phyloP scores from a whole-genome alignment of 768 basidiomycete species.

The Boletellus ananas region DNA sequence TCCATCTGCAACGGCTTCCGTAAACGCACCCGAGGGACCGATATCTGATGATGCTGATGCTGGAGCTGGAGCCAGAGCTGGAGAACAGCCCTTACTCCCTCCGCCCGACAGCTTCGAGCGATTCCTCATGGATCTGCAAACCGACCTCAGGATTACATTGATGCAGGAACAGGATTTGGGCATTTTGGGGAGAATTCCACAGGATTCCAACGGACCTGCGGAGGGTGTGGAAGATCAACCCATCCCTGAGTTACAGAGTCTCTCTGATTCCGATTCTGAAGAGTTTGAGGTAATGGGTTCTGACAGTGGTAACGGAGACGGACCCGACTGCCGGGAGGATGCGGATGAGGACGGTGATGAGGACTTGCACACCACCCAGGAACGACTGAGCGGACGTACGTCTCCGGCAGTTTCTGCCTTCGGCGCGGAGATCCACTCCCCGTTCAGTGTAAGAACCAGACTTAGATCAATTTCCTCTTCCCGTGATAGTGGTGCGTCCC shows the following conservation, averaged over 20 bases:
- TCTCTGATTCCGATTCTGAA: slow-evolving; percentile 29
- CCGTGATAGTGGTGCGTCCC: neutral
- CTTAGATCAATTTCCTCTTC: slow-evolving; percentile 6
- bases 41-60: slow-evolving; percentile 3
- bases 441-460: slow-evolving; percentile 5
- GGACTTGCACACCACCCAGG: slow-evolving; percentile 22
- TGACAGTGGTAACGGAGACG: slow-evolving; percentile 23
- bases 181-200: slow-evolving; percentile 3
- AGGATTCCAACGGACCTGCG: slow-evolving; percentile 4
- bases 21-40: slow-evolving; percentile 9
- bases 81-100: slow-evolving; percentile 28
- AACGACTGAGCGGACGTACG: slow-evolving; percentile 22
- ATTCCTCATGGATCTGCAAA: slow-evolving; percentile 75
- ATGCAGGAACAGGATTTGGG: slow-evolving; percentile 33
- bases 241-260: slow-evolving; percentile 25
- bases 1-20: neutral
- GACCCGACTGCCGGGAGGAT: slow-evolving; percentile 30
- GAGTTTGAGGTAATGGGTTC: slow-evolving; percentile 12
- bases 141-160: slow-evolving; percentile 63
- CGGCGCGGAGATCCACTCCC: slow-evolving; percentile 9
- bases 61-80: slow-evolving; percentile 9
- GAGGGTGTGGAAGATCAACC: slow-evolving; percentile 15
- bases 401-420: slow-evolving; percentile 26
- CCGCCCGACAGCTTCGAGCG: slow-evolving; percentile 74
- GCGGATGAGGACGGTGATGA: slow-evolving; percentile 26